phyloP scores from a whole-genome alignment of 768 basidiomycete genomes.

The Gautieria morchelliformis region DNA sequence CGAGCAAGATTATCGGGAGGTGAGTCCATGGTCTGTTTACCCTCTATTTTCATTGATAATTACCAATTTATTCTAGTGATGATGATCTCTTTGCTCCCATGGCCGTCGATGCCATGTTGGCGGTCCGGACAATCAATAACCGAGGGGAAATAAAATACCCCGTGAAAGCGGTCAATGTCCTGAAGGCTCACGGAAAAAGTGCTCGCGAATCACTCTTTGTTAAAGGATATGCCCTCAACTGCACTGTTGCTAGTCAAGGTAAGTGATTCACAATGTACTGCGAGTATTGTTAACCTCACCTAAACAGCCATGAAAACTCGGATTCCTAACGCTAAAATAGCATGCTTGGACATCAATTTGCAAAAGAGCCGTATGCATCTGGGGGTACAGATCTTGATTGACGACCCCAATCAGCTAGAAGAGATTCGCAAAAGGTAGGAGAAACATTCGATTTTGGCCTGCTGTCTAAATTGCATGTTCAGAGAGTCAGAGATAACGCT shows the following conservation, averaged over 20 bases:
- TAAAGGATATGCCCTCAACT: slow-evolving; percentile 95
- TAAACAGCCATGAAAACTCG: slow-evolving; percentile 91
- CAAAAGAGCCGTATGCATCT: slow-evolving; percentile 96
- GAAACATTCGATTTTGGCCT: background rate
- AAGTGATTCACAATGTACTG: slow-evolving; percentile 13
- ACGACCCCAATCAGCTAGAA: slow-evolving; percentile 92
- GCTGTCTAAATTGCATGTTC: background rate
- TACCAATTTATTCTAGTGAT: slow-evolving; percentile 45
- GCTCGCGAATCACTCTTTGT: slow-evolving; percentile 92
- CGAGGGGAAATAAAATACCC: slow-evolving; percentile 98
- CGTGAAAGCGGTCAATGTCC: slow-evolving; percentile 96
- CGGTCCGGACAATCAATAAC: slow-evolving; percentile 88
- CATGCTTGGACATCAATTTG: slow-evolving; percentile 96
- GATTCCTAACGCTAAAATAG: slow-evolving; percentile 89
- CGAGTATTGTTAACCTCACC: background rate
- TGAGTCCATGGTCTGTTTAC: slow-evolving; percentile 33
- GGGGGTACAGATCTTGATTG: slow-evolving; percentile 93
- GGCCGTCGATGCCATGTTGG: slow-evolving; percentile 98
- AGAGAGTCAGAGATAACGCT: slow-evolving; percentile 95
- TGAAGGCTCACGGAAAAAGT: slow-evolving; percentile 96
- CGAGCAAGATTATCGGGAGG: slow-evolving; percentile 97
- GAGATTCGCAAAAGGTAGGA: slow-evolving; percentile 86
- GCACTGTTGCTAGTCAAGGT: slow-evolving; percentile 99
- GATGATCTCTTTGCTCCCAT: slow-evolving; percentile 97
- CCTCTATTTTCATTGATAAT: background rate